Percentiles rank a stretch among this genome's conserved stretches.
phyloP scores from a whole-genome alignment of 306 rosid species.

The Morella rubra region DNA sequence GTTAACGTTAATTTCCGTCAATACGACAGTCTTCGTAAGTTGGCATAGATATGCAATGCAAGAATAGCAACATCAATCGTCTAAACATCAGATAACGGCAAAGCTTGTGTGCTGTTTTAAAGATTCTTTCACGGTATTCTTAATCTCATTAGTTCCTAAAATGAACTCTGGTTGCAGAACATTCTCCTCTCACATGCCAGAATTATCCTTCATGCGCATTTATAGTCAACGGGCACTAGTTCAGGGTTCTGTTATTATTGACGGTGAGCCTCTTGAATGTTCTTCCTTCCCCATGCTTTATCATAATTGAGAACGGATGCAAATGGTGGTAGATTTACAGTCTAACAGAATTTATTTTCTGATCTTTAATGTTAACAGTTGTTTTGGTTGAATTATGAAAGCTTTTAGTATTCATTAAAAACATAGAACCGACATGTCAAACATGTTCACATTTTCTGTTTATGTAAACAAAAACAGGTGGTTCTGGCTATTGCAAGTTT shows the following conservation, averaged over 20 bases:
- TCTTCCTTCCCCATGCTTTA: background rate
- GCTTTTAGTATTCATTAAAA: background rate
- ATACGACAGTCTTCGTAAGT: background rate
- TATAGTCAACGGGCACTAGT: constrained; percentile 60
- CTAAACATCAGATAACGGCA: background rate
- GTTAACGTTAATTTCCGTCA: background rate
- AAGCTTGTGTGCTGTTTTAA: background rate
- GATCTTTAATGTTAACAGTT: background rate
- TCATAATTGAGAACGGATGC: background rate
- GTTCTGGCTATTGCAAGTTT: constrained; percentile 95
- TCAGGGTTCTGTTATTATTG: constrained; percentile 76
- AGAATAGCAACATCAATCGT: background rate
- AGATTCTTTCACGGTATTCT: background rate
- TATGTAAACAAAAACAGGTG: constrained; percentile 49
- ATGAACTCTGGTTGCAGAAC: constrained; percentile 46
- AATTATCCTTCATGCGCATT: constrained; percentile 55
- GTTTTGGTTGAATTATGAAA: background rate
- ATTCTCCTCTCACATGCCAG: constrained; percentile 30
- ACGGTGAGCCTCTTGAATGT: constrained; percentile 48
- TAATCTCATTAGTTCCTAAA: background rate
- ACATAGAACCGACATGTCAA: background rate
- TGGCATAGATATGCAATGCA: background rate
- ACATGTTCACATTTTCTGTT: constrained; percentile 4
- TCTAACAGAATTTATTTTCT: background rate
- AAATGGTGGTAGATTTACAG: background rate